phyloP scores from a whole-genome alignment of 805 yeast species.

The Dipodascopsis uninucleata region DNA sequence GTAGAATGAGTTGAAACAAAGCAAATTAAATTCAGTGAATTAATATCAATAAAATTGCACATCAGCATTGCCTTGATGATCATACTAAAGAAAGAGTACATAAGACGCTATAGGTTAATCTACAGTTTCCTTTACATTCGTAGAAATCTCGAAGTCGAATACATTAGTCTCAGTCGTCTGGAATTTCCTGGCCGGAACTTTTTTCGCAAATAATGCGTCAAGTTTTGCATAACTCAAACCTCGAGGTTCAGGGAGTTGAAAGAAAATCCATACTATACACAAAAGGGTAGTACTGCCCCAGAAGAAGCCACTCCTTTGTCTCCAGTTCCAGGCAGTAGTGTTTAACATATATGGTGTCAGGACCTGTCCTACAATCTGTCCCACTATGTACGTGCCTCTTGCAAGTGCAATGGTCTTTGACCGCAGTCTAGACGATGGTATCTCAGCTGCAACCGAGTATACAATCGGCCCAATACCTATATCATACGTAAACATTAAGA shows the following conservation, averaged over 20 bases:
- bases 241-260: constrained; percentile 58
- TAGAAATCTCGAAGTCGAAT: no score
- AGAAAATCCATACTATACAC: constrained; percentile 44
- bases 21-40: no score
- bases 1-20: no score
- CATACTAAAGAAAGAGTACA: no score
- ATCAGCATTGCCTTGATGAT: no score
- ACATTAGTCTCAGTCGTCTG: constrained; percentile 3
- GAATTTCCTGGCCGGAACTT: constrained; percentile 9
- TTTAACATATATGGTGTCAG: constrained; percentile 49
- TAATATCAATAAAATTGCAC: no score
- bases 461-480: constrained; percentile 45
- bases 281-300: constrained; percentile 39
- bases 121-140: no score
- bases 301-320: constrained; percentile 13
- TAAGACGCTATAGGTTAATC: no score
- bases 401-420: constrained; percentile 44
- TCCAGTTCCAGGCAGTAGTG: constrained; percentile 39
- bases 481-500: constrained; percentile 47
- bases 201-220: constrained; percentile 46
- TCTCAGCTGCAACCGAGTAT: constrained; percentile 43
- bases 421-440: constrained; percentile 44
- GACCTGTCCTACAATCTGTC: constrained; percentile 27
- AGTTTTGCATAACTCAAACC: constrained; percentile 58
- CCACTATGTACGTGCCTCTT: constrained; percentile 35